A percentile compares a stretch with the other conserved stretches of the same genome.
These are phyloP conservation scores for Sarocladiaceae sp. DNA, from an alignment of 2,329 filamentous ascomycete species.

Conservation along the genomic window DNA sequence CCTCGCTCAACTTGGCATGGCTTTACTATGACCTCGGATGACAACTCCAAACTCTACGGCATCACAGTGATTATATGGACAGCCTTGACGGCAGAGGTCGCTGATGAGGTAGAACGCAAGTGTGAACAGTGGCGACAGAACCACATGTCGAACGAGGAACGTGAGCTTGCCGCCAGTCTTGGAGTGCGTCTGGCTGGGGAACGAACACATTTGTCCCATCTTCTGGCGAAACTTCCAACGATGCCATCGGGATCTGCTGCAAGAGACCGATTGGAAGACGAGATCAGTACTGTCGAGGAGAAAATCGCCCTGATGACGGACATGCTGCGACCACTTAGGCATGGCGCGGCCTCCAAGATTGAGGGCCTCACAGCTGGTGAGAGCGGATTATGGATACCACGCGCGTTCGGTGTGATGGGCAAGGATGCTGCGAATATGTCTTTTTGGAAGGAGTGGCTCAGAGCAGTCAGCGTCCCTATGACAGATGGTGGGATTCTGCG, in stretches of 20 bases:
- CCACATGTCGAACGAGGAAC: conserved; percentile 86
- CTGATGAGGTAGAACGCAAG: conserved; percentile 75
- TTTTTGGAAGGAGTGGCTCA: conserved; percentile 99
- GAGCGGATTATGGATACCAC: conserved; percentile 91
- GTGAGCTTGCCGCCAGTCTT: conserved; percentile 86
- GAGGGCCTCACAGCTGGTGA: conserved; percentile 94
- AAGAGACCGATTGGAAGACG: conserved; percentile 82
- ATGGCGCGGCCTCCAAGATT: conserved; percentile 94
- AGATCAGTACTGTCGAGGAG: conserved; percentile 94
- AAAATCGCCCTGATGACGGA: conserved; percentile 97
- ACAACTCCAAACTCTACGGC: conserved; percentile 88
- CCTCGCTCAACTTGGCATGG: conserved; percentile 98
- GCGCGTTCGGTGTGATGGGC: conserved; percentile 89
- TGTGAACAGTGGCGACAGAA: conserved; percentile 82
- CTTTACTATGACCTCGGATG: conserved; percentile 94
- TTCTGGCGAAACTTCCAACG: conserved; percentile 77
- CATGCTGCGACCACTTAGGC: conserved; percentile 83
- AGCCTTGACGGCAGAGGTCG: conserved; percentile 74
- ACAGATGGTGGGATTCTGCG: conserved; percentile 78
- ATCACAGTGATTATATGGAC: conserved; percentile 93
- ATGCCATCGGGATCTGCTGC: conserved; percentile 76
- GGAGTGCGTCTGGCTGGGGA: conserved; percentile 84
- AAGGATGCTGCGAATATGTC: conserved; percentile 76
- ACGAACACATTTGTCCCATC: conserved; percentile 81
- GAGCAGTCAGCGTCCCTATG: conserved; percentile 93